Conservation (phyloP, 2,329 filamentous ascomycete genomes). For the Cladosporium sp. region DNA sequence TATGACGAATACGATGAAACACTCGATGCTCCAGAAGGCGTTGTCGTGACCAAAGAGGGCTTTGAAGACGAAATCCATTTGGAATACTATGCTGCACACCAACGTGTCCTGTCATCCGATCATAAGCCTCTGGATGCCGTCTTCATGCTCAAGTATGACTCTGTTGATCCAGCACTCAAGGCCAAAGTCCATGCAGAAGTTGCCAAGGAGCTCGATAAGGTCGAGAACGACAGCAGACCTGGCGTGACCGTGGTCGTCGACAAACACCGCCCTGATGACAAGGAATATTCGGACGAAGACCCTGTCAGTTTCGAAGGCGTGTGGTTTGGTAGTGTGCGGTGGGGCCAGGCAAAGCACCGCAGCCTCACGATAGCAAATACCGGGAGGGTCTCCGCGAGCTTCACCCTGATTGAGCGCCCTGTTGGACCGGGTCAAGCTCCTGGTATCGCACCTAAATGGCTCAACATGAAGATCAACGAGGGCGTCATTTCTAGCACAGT, state of each 20-base stretch:
- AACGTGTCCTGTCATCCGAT: conserved; percentile 85
- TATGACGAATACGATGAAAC: conserved; percentile 55
- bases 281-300: conserved; percentile 38
- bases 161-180: conserved; percentile 79
- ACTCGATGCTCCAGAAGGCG: conserved; percentile 42
- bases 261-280: conserved; percentile 34
- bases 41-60: conserved; percentile 55
- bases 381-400: conserved; percentile 70
- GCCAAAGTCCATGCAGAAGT: conserved; percentile 80
- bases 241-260: conserved; percentile 69
- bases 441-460: conserved; percentile 58
- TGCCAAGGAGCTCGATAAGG: conserved; percentile 78
- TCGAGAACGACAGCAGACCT: conserved; percentile 85
- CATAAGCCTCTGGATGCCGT: conserved; percentile 86
- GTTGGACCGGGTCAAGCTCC: conserved; percentile 39
- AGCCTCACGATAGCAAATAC: conserved; percentile 88
- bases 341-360: conserved; percentile 60
- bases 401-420: conserved; percentile 74
- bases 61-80: conserved; percentile 51
- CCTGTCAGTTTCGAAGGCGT: conserved; percentile 52
- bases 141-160: conserved; percentile 80
- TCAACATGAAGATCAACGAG: conserved; percentile 50
- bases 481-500: conserved; percentile 17
- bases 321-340: conserved; percentile 72
- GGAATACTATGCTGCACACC: conserved; percentile 79